Evolutionary conservation across 2,329 filamentous ascomycete species (phyloP).

Genomic region (Ceratocystis lukuohia): DNA sequence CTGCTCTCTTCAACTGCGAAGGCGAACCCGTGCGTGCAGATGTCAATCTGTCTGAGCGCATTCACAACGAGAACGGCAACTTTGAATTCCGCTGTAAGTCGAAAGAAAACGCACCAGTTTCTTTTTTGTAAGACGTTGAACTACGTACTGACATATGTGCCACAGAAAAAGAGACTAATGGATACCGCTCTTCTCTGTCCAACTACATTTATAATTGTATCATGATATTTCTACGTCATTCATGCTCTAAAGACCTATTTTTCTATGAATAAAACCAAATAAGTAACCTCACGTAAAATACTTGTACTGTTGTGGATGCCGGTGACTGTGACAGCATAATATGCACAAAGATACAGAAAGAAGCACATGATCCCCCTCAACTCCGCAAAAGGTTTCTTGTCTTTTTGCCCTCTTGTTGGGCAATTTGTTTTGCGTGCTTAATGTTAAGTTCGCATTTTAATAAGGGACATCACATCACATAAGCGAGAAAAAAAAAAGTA

Average conservation of each 20-base stretch:
- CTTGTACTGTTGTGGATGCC: neutral
- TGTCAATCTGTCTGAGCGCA: conserved; percentile 43
- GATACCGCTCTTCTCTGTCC: neutral
- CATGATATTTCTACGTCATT: neutral
- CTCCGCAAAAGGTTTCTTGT: neutral
- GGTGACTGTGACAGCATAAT: neutral
- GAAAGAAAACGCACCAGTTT: neutral
- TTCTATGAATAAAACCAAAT: neutral
- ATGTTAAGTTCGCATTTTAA: neutral
- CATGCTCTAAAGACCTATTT: neutral
- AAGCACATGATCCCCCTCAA: neutral
- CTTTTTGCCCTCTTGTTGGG: too few species aligned
- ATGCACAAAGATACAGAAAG: neutral
- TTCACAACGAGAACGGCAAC: conserved; percentile 39
- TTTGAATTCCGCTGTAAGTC: conserved; percentile 28
- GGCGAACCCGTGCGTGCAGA: conserved; percentile 33
- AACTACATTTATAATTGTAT: neutral
- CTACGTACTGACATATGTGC: neutral
- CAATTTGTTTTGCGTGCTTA: too few species aligned
- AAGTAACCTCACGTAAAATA: neutral
- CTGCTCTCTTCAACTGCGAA: conserved; percentile 31
- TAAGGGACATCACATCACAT: neutral
- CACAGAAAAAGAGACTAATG: neutral
- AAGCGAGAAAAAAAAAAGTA: neutral
- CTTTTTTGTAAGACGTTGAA: neutral